These are phyloP conservation scores for Rubia balearica DNA, from an alignment of 305 asterid genomes.

Conservation along the genomic window DNA sequence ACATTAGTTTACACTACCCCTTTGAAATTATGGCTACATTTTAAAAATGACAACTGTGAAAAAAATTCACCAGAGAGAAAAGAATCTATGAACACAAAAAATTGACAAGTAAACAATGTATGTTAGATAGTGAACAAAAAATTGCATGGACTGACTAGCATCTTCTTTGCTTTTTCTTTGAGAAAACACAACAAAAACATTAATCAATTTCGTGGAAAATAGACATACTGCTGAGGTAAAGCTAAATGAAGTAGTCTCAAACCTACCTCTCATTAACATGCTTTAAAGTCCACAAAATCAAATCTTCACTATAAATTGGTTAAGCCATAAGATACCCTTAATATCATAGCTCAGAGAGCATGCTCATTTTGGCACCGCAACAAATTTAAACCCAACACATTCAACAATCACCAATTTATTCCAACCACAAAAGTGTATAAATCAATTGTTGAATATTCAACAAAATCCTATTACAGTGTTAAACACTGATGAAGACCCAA, in stretches of 20 bases:
- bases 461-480: too few species aligned
- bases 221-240: not conserved
- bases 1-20: too few species aligned
- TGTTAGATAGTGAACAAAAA: not conserved
- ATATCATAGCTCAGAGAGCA: not conserved
- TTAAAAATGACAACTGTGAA: too few species aligned
- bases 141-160: not conserved
- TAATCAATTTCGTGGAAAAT: not conserved
- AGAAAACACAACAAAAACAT: not conserved
- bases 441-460: too few species aligned
- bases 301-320: not conserved
- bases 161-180: not conserved
- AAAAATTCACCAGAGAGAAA: too few species aligned
- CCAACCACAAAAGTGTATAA: too few species aligned
- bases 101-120: too few species aligned
- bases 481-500: too few species aligned
- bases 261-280: not conserved
- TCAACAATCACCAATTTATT: too few species aligned
- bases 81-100: too few species aligned
- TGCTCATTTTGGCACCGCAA: not conserved
- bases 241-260: not conserved
- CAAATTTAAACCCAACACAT: too few species aligned
- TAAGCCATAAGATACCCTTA: not conserved
- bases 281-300: not conserved
- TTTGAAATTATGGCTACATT: too few species aligned